Percentiles rank a stretch among this genome's conserved stretches.
Conservation (phyloP, 2,329 filamentous ascomycete species). For the Ascochyta clinopodiicola region DNA sequence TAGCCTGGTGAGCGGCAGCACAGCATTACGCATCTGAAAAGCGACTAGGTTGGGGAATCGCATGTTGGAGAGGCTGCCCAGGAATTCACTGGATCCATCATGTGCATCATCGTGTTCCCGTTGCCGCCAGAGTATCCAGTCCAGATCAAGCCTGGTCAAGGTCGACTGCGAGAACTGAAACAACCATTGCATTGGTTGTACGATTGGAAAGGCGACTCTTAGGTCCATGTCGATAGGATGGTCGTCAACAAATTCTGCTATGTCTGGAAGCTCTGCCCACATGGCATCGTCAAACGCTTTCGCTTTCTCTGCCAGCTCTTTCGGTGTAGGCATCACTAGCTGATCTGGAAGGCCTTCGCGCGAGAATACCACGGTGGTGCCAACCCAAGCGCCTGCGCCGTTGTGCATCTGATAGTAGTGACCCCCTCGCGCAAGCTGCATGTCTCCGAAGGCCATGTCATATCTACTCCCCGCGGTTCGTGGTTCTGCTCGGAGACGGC, state of each 20-base stretch:
- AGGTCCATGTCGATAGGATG: constrained; percentile 14
- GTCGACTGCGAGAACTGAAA: constrained; percentile 32
- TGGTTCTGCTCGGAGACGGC: constrained; percentile 47
- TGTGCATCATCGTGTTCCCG: constrained; percentile 17
- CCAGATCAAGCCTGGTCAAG: constrained; percentile 43
- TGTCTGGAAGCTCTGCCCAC: constrained; percentile 36
- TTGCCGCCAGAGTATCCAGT: constrained; percentile 45
- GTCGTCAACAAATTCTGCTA: constrained; percentile 29
- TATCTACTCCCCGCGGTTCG: constrained; percentile 6
- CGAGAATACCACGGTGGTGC: constrained; percentile 37
- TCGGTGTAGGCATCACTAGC: constrained; percentile 2
- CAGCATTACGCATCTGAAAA: constrained; percentile 56
- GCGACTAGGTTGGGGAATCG: constrained; percentile 53
- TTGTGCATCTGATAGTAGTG: constrained; percentile 35
- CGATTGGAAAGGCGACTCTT: constrained; percentile 9
- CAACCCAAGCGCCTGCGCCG: constrained; percentile 40
- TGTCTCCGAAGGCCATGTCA: constrained; percentile 33
- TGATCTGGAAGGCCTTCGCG: constrained; percentile 4
- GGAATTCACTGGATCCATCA: constrained; percentile 17
- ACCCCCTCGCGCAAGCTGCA: constrained; percentile 41
- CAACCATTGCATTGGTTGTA: constrained; percentile 25
- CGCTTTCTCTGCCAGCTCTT: constrained; percentile 26
- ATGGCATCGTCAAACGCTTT: constrained; percentile 34
- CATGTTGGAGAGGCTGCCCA: constrained; percentile 42
- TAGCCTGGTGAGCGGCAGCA: constrained; percentile 46